Percentiles rank a stretch among this genome's conserved stretches.
phyloP scores from a whole-genome alignment of 805 yeast genomes.

The Metschnikowia dekortorum region DNA sequence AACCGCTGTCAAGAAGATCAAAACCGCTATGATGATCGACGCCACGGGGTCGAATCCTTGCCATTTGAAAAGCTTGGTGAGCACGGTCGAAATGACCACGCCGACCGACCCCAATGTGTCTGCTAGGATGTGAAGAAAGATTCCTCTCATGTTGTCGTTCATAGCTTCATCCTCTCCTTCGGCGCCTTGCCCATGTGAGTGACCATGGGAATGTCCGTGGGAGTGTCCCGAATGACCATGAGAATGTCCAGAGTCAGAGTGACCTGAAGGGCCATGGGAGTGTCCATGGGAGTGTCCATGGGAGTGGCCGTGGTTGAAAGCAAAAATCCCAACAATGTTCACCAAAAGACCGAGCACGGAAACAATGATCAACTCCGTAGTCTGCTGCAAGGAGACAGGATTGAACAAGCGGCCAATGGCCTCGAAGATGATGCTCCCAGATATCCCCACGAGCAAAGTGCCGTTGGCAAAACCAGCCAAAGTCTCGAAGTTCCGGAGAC shows the following conservation, averaged over 20 bases:
- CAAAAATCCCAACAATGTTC: constrained; percentile 87
- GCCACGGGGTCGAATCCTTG: constrained; percentile 90
- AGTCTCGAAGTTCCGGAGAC: constrained; percentile 79
- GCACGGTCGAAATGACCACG: constrained; percentile 83
- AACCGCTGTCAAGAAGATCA: constrained; percentile 75
- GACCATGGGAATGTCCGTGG: not conserved
- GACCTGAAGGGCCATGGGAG: constrained; percentile 28
- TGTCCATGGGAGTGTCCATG: constrained; percentile 41
- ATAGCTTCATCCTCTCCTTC: constrained; percentile 13
- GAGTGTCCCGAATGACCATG: constrained; percentile 19
- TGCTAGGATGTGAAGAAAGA: constrained; percentile 88
- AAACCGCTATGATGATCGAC: constrained; percentile 75
- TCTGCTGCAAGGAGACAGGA: constrained; percentile 74
- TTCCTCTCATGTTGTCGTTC: constrained; percentile 84
- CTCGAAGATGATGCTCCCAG: constrained; percentile 82
- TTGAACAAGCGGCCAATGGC: constrained; percentile 74
- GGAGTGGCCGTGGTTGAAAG: constrained; percentile 76
- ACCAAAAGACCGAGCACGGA: constrained; percentile 81
- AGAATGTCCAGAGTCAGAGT: constrained; percentile 20
- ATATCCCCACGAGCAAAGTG: constrained; percentile 79
- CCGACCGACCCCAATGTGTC: constrained; percentile 97
- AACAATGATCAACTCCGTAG: constrained; percentile 81
- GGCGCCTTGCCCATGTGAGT: constrained; percentile 6
- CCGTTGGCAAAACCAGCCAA: constrained; percentile 96
- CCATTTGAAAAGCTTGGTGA: constrained; percentile 64